Base-by-base conservation (phyloP, 176 grass and related monocot genomes). In the Rhipidocladum racemiflorum region DNA sequence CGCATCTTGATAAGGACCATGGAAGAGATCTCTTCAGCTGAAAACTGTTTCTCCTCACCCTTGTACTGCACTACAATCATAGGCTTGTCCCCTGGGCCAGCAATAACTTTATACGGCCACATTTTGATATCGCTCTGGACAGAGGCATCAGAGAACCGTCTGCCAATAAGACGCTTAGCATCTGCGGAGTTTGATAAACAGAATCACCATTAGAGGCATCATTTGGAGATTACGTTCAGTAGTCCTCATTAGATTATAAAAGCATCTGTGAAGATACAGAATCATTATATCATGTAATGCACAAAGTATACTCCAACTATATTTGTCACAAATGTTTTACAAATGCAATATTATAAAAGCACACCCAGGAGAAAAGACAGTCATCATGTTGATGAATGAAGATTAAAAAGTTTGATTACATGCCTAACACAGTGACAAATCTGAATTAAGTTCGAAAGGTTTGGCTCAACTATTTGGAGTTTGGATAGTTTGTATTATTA, bases 21-120 rank as follows among this genome's bases (percentile, higher is more conserved):
- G 70, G 83, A 89, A 53, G 87, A 89, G 64, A 89, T 81, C 46
- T 89, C 87, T 81, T 89, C 87, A 17, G 83, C 77, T 3, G 83
- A 80, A 7, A 89, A 89, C 16, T 85, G 71, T 35, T 89, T 89
- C 0, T 85, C 87, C 83, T 85, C 87, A 81, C 88, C 88, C 83
- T 89, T 89, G 72, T 89, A 65, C 78, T 85, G 83, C 54, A 89
- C 87, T 54, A 77, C 55, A 39, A 89, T 89, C 88, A 89, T 89
- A 36, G 88, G 88, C 45, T 85, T 85, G 72, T 85, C 87, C 4
- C 30, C 82, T 0, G 64, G 64, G 25, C 87, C 83, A 63, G 87
- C 14, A 60, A 89, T 65, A 64, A 85, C 87, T 83, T 89, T 89
- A 56, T 81, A 85, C 0, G 83, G 77, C 87, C 83, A 89, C 53